Evolutionary conservation across 768 basidiomycete species (phyloP), one percentile per base, ranked within the genome.

Genomic region (Russula sp.): DNA sequence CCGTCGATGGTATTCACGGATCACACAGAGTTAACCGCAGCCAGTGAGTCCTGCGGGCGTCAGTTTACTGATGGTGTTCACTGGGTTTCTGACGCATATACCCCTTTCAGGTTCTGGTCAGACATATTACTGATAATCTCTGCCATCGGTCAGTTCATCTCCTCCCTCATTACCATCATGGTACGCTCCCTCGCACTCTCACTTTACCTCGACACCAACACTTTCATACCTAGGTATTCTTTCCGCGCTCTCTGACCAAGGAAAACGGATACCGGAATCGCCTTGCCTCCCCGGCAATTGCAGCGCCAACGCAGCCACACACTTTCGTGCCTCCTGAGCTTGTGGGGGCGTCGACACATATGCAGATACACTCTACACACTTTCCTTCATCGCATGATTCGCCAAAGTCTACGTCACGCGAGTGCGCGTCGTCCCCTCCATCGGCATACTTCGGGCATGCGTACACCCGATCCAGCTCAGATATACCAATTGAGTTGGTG

Each of bases 91-190:
- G 10, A 53, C 20, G 11, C 20, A 27, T 55, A 22, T 54, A 22
- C 44, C 20, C 55, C 10, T 52, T 40, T 10, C 39, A 55, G 53
- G 22, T 62, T 67, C 62, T 63, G 39, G 48, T 50, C 55, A 83
- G 91, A 93, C 72, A 82, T 89, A 61, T 76, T 91, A 10, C 73
- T 86, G 51, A 85, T 89, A 83, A 68, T 86, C 57, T 85, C 83
- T 22, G 89, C 80, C 18, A 80, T 92, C 35, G 90, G 90, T 14
- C 86, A 86, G 68, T 84, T 91, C 69, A 78, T 89, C 22, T 92
- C 90, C 4, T 90, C 90, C 31, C 84, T 84, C 18, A 88, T 92
- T 27, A 93, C 91, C 4, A 78, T 93, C 37, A 78, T 92, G 37
- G 90, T 90, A 69, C 70, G 84, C 73, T 60, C 32, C 42, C 7